Percentiles rank a stretch among this genome's conserved stretches.
Conservation (phyloP, 495 filamentous ascomycete species). For the Umbilicaria muhlenbergii region DNA sequence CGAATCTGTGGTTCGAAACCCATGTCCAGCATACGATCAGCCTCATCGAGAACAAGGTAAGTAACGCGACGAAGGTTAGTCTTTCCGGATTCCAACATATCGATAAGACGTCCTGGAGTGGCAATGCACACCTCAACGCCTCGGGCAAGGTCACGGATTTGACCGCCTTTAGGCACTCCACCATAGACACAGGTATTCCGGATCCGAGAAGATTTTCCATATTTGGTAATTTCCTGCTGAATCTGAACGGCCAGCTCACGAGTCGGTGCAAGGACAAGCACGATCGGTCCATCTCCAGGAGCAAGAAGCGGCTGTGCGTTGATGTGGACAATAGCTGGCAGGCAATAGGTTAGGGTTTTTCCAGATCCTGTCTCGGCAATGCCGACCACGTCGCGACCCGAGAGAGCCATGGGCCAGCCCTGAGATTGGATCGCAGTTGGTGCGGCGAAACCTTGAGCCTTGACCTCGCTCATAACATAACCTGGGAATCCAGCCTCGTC, state of each 20-base stretch:
- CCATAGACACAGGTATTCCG: slow-evolving; percentile 99
- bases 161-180: slow-evolving; percentile 91
- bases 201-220: slow-evolving; percentile 94
- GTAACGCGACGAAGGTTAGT: slow-evolving; percentile 98
- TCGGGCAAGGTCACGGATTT: slow-evolving; percentile 82
- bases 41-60: slow-evolving; percentile 79
- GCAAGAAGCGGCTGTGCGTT: slow-evolving; percentile 95
- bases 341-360: slow-evolving; percentile 97
- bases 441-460: slow-evolving; percentile 83
- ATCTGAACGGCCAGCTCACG: slow-evolving; percentile 98
- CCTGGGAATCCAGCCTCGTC: slow-evolving; percentile 93
- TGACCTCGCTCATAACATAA: slow-evolving; percentile 96
- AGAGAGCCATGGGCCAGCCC: slow-evolving; percentile 98
- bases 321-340: slow-evolving; percentile 97
- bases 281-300: slow-evolving; percentile 94
- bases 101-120: slow-evolving; percentile 91
- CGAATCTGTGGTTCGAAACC: slow-evolving; percentile 81
- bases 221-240: slow-evolving; percentile 87
- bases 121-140: slow-evolving; percentile 89
- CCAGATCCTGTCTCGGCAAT: slow-evolving; percentile 98
- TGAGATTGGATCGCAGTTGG: slow-evolving; percentile 96
- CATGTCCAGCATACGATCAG: slow-evolving; percentile 86
- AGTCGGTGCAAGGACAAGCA: slow-evolving; percentile 86
- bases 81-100: slow-evolving; percentile 95
- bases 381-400: slow-evolving; percentile 95